Conservation (phyloP, 31 red algal species). For the Porphyra umbilicalis region DNA sequence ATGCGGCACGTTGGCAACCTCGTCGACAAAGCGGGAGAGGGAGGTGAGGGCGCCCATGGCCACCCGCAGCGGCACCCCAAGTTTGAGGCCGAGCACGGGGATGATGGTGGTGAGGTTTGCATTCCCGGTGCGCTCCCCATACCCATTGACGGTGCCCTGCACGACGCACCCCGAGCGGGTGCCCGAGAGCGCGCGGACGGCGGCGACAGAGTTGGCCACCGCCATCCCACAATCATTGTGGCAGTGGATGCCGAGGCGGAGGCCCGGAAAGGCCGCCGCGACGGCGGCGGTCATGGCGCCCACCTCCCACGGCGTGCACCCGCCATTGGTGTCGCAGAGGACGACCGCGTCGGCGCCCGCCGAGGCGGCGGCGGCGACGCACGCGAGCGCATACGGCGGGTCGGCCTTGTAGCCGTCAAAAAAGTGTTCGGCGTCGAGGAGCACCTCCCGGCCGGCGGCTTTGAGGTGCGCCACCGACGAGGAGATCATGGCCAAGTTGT, state of each 20-base stretch:
- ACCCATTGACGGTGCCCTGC: constrained; percentile 94
- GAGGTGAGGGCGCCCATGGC: constrained; percentile 45
- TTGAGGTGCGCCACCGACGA: constrained; percentile 76
- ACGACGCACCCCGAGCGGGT: constrained; percentile 39
- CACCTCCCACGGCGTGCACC: constrained; percentile 77
- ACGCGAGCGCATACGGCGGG: constrained; percentile 56
- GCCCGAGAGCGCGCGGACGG: constrained; percentile 50
- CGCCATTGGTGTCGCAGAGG: constrained; percentile 99
- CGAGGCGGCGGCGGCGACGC: constrained; percentile 59
- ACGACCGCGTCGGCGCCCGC: constrained; percentile 82
- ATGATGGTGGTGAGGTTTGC: constrained; percentile 91
- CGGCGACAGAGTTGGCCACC: constrained; percentile 89
- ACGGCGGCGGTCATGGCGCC: constrained; percentile 48
- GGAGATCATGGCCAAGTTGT: constrained; percentile 93
- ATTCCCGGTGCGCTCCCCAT: constrained; percentile 99
- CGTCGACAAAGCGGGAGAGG: constrained; percentile 86
- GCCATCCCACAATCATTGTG: constrained; percentile 99
- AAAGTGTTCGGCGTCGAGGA: constrained; percentile 98
- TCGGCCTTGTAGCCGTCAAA: constrained; percentile 80
- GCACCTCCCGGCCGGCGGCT: constrained; percentile 49
- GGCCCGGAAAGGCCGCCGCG: constrained; percentile 12
- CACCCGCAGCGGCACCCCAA: constrained; percentile 49
- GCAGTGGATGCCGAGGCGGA: constrained; percentile 84
- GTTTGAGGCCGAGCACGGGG: constrained; percentile 79
- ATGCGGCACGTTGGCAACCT: constrained; percentile 73